Base-by-base conservation (phyloP, 2,329 filamentous ascomycete genomes). In the Cercospora sp. region DNA sequence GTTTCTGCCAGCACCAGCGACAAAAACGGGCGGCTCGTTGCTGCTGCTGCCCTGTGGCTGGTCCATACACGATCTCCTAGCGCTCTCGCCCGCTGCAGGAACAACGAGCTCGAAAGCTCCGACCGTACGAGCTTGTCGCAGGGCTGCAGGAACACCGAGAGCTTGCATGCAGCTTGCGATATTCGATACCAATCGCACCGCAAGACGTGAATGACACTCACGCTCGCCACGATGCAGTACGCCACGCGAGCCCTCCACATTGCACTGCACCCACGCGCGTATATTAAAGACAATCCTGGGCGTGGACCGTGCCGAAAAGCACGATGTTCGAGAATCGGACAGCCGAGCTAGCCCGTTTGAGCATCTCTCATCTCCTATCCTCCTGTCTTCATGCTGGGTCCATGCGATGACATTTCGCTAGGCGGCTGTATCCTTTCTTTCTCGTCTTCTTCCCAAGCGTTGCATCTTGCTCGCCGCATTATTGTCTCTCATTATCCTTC, bases 321-420 rank as follows among this genome's bases (percentile, higher is more conserved):
- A 67, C 42, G 64, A 63, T 65, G 55, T 70, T 71, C 71, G 60
- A 71, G 66, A 70, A 69, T 62, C 58, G 28, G 64, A 67, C 61
- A 60, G 58, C 23, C 39, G 39, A 26, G 60, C 60, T 68, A 70
- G 70, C 69, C 71, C 66, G 66, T 69, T 72, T 62, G 66, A 65
- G 63, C 64, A 53, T 33, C 33, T 69, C 69, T 69, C 67, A 69
- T 71, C 67, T 71, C 69, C 65, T 69, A 65, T 60, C 58, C 70
- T 70, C 69, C 69, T 71, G 69, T 69, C 69, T 70, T 67, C 69
- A 67, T 69, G 71, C 71, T 67, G 67, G 69, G 65, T 67, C 67
- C 72, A 72, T 72, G 71, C 71, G 67, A 67, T 74, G 69, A 71
- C 67, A 72, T 70, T 71, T 72, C 69, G 64, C 69, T 64, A 58